Evolutionary conservation across 192 early-diverging fungal species (phyloP).

Genomic region (Piromyces finnis): DNA sequence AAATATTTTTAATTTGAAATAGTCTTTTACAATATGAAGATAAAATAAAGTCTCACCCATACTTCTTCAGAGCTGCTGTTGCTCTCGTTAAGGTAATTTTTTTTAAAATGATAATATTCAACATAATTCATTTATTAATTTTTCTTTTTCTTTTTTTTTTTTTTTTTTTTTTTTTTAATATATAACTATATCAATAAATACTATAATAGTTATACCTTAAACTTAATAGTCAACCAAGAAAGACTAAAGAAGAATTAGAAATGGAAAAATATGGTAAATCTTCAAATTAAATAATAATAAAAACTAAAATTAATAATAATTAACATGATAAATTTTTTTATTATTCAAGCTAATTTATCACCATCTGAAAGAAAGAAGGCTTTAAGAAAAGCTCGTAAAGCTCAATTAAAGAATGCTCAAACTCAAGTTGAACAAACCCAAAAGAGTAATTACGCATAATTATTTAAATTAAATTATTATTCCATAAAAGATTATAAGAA

Average conservation of each 20-base stretch:
- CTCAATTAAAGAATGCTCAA: slow-evolving; percentile 36
- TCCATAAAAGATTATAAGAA: too few species aligned
- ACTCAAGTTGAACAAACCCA: slow-evolving; percentile 19
- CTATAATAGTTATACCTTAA: slow-evolving; percentile 27
- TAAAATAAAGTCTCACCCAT: slow-evolving; percentile 44
- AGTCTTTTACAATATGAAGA: slow-evolving; percentile 58
- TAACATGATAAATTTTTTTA: too few species aligned
- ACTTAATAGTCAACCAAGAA: slow-evolving; percentile 32
- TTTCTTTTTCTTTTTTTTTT: too few species aligned
- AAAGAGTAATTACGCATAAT: neutral
- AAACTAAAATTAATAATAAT: neutral
- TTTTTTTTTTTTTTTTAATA: too few species aligned
- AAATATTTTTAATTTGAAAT: neutral
- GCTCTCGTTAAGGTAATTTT: slow-evolving; percentile 49
- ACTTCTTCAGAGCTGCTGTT: slow-evolving; percentile 54
- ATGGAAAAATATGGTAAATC: slow-evolving; percentile 11
- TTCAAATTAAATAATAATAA: neutral
- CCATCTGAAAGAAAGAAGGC: slow-evolving; percentile 63
- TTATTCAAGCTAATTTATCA: slow-evolving; percentile 33
- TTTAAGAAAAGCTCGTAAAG: slow-evolving; percentile 54
- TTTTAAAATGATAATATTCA: too few species aligned
- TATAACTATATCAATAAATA: too few species aligned
- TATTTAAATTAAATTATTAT: too few species aligned
- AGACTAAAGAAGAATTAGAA: slow-evolving; percentile 13
- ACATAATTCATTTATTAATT: too few species aligned